phyloP scores from a whole-genome alignment of 2,329 filamentous ascomycete genomes.

The Pyrenophora seminiperda region DNA sequence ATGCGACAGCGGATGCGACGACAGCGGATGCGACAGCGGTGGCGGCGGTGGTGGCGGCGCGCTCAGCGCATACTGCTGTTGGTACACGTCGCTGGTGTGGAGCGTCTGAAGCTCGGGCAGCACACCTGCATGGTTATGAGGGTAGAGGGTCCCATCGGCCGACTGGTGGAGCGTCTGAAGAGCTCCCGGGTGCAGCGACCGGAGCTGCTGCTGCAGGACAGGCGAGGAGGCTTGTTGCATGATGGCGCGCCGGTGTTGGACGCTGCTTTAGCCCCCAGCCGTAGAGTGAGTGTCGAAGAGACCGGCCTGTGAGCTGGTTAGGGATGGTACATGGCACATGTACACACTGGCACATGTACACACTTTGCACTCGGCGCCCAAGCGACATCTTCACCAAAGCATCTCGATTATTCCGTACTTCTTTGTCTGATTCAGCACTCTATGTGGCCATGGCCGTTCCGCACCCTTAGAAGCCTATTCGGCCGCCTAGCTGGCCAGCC shows the following conservation, averaged over 20 bases:
- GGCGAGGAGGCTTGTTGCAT: conserved; percentile 27
- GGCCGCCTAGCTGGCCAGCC: conserved; percentile 13
- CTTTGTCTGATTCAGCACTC: conserved; percentile 37
- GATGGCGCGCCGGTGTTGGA: conserved; percentile 30
- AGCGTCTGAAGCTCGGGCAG: conserved; percentile 50
- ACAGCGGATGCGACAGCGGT: conserved; percentile 11
- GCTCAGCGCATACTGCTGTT: conserved; percentile 26
- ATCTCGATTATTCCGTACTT: conserved; percentile 33
- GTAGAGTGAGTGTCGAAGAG: conserved; percentile 12
- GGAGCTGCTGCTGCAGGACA: conserved; percentile 28
- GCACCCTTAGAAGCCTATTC: conserved; percentile 23
- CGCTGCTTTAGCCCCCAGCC: conserved; percentile 33
- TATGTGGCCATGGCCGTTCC: conserved; percentile 23
- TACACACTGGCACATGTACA: conserved; percentile 2
- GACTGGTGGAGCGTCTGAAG: conserved; percentile 40
- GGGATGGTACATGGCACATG: conserved; percentile 1
- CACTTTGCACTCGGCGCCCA: background rate
- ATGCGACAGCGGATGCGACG: conserved; percentile 29
- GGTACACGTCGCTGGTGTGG: conserved; percentile 38
- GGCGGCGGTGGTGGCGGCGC: conserved; percentile 27
- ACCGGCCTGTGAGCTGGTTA: background rate
- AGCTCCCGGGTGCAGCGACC: conserved; percentile 33
- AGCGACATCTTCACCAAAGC: conserved; percentile 12
- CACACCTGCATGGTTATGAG: conserved; percentile 18
- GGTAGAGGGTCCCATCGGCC: conserved; percentile 31